Evolutionary conservation across 257 asterid species (phyloP).

Genomic region (Gentiana straminea): DNA sequence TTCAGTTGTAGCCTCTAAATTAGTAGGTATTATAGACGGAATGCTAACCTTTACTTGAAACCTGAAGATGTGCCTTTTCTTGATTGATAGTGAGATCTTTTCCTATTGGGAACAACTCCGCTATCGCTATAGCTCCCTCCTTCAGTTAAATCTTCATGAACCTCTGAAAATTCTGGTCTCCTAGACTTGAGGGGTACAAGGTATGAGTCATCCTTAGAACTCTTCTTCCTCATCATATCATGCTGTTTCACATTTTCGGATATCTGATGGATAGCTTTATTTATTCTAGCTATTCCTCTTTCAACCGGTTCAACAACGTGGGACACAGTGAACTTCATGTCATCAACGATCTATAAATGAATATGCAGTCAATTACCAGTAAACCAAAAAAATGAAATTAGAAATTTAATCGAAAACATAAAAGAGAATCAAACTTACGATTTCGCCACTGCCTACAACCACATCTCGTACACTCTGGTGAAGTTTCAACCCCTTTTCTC

Average conservation of each 20-base stretch:
- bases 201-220: constrained; percentile 70
- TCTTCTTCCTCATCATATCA: constrained; percentile 48
- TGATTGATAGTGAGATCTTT: constrained; percentile 28
- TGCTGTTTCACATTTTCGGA: constrained; percentile 77
- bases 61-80: constrained; percentile 33
- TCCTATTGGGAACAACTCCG: constrained; percentile 40
- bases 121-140: constrained; percentile 87
- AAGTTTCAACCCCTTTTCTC: constrained; percentile 53
- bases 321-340: constrained; percentile 82
- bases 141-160: constrained; percentile 44
- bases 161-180: constrained; percentile 59
- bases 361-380: no score
- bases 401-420: neutral
- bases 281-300: constrained; percentile 81
- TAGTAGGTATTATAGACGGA: no score
- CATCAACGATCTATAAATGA: no score
- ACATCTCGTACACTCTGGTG: constrained; percentile 94
- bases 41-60: constrained; percentile 35
- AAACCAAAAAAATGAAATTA: neutral
- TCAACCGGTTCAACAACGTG: constrained; percentile 93
- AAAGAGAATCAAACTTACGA: constrained; percentile 37
- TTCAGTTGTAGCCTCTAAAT: no score
- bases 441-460: constrained; percentile 92
- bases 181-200: constrained; percentile 64
- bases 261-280: constrained; percentile 72